phyloP scores from a whole-genome alignment of 495 filamentous ascomycete genomes.

The Talaromyces liani region DNA sequence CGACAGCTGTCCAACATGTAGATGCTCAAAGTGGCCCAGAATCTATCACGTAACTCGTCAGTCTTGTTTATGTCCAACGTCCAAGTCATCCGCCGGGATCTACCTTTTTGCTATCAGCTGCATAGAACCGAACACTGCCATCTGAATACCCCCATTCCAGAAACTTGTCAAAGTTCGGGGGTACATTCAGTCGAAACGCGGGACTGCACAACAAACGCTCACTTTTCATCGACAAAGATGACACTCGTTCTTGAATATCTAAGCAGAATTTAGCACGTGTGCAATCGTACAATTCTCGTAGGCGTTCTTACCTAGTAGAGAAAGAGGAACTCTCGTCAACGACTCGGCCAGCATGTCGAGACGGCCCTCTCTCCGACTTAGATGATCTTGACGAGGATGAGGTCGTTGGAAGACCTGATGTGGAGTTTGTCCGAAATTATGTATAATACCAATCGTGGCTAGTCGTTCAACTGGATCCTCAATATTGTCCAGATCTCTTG shows the following conservation, averaged over 20 bases:
- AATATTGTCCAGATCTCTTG: conserved; percentile 87
- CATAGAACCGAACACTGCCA: conserved; percentile 83
- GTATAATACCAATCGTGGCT: conserved; percentile 89
- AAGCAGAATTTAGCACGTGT: not conserved
- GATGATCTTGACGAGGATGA: conserved; percentile 66
- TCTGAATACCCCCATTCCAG: conserved; percentile 97
- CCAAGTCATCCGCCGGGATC: not conserved
- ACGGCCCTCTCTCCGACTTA: conserved; percentile 49
- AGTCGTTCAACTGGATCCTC: conserved; percentile 76
- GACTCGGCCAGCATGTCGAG: conserved; percentile 73
- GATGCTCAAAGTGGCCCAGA: conserved; percentile 82
- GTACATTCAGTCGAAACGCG: conserved; percentile 75
- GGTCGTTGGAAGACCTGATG: conserved; percentile 82
- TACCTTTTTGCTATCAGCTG: conserved; percentile 65
- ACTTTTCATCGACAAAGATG: conserved; percentile 73
- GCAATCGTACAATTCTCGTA: not conserved
- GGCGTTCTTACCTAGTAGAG: conserved; percentile 52
- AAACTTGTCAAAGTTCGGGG: conserved; percentile 80
- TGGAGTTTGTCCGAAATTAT: conserved; percentile 97
- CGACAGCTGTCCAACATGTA: conserved; percentile 83
- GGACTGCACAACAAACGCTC: conserved; percentile 83
- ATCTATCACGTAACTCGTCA: conserved; percentile 20
- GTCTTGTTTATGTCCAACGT: no score
- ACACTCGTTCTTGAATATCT: conserved; percentile 74
- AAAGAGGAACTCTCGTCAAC: conserved; percentile 72